These are phyloP conservation scores for Lupinus albus DNA, from an alignment of 306 rosid species.

Conservation along the genomic window DNA sequence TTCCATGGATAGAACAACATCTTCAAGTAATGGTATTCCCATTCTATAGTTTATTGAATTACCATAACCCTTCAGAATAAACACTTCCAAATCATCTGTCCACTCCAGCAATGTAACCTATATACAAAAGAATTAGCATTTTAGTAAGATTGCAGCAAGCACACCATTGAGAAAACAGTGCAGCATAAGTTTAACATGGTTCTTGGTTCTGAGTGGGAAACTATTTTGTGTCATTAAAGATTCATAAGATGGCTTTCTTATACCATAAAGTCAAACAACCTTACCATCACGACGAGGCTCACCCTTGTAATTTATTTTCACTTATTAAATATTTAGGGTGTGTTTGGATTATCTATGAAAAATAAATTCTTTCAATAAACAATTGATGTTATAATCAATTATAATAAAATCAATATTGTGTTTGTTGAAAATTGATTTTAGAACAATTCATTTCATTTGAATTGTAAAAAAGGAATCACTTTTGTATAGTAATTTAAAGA, in stretches of 20 bases:
- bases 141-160: slow-evolving; percentile 33
- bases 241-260: slow-evolving; percentile 1
- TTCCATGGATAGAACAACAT: slow-evolving; percentile 79
- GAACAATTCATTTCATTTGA: no score
- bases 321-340: slow-evolving; percentile 7
- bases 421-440: no score
- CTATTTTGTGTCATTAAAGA: slow-evolving; percentile 17
- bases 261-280: background rate
- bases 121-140: slow-evolving; percentile 20
- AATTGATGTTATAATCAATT: no score
- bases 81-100: slow-evolving; percentile 83
- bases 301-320: no score
- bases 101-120: slow-evolving; percentile 83
- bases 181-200: slow-evolving; percentile 2
- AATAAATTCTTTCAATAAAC: no score
- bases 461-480: no score
- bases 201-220: background rate
- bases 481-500: no score
- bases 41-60: slow-evolving; percentile 75
- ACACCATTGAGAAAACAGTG: background rate
- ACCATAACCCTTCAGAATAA: slow-evolving; percentile 87
- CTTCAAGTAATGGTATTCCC: slow-evolving; percentile 84
- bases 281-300: no score
- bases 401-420: no score
- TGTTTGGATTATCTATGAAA: no score